These are phyloP conservation scores for Chrysanthemum lavandulifolium DNA, from an alignment of 129 eudicot species.

Conservation along the genomic window DNA sequence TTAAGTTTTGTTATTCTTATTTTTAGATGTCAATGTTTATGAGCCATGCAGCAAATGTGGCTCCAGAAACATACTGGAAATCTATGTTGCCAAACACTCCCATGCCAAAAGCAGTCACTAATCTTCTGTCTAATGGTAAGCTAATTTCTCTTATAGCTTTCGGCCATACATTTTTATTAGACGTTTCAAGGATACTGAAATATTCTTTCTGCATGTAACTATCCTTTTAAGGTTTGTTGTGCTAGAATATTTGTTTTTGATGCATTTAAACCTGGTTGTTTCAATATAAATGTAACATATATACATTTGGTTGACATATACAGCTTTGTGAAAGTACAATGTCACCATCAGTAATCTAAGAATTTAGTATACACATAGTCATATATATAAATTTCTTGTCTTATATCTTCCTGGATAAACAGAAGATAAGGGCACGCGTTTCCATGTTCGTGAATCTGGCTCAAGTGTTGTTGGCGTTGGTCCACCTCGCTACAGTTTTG, in stretches of 20 bases:
- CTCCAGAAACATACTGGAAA: slow-evolving; percentile 60
- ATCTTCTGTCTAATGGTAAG: slow-evolving; percentile 28
- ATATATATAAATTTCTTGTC: not conserved
- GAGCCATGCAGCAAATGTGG: slow-evolving; percentile 36
- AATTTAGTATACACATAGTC: not conserved
- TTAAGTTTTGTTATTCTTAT: not conserved
- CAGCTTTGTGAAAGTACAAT: not conserved
- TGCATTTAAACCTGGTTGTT: too few relatives aligned
- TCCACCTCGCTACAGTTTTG: slow-evolving; percentile 25
- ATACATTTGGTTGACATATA: not conserved
- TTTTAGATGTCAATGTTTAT: slow-evolving; percentile 34
- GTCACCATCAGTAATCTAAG: not conserved
- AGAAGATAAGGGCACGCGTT: slow-evolving; percentile 42
- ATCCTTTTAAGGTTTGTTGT: too few relatives aligned
- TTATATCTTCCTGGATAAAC: slow-evolving; percentile 5
- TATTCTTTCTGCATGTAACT: too few relatives aligned
- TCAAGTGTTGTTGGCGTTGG: slow-evolving; percentile 3
- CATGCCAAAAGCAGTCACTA: slow-evolving; percentile 59
- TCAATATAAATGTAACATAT: too few relatives aligned
- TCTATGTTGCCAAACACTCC: slow-evolving; percentile 47
- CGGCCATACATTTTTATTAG: too few relatives aligned
- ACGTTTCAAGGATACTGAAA: too few relatives aligned
- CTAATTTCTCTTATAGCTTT: not conserved
- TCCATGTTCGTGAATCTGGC: slow-evolving; percentile 33
- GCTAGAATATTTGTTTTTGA: too few relatives aligned